These are phyloP conservation scores for Lonicera japonica DNA, from an alignment of 129 eudicot genomes.

Conservation along the genomic window DNA sequence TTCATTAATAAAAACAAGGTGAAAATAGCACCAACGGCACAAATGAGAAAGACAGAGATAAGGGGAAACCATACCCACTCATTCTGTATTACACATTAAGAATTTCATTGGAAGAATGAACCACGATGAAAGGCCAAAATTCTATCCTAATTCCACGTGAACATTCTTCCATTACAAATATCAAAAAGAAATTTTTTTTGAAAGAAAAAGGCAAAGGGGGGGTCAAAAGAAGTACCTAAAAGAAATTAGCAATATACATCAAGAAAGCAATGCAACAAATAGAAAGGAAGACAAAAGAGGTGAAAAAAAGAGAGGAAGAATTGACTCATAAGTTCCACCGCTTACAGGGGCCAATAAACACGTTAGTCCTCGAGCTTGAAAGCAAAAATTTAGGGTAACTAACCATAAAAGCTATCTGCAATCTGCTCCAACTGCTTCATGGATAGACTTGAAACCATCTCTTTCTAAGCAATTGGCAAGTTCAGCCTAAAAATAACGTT, in stretches of 20 bases:
- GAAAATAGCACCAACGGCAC: too few relatives aligned
- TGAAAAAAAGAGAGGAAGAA: too few relatives aligned
- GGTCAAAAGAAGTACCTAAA: too few relatives aligned
- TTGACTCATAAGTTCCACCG: not conserved
- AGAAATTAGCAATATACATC: too few relatives aligned
- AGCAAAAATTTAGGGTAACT: constrained; percentile 8
- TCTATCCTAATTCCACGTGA: not conserved
- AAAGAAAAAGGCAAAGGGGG: too few relatives aligned
- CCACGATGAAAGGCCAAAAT: not conserved
- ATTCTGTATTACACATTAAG: not conserved
- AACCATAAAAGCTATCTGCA: constrained; percentile 39
- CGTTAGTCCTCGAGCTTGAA: constrained; percentile 8
- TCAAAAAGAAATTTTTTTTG: too few relatives aligned
- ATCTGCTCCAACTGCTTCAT: constrained; percentile 91
- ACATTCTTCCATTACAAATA: too few relatives aligned
- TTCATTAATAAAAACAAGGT: too few relatives aligned
- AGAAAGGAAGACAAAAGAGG: too few relatives aligned
- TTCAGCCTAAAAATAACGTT: constrained; percentile 49
- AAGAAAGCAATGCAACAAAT: too few relatives aligned
- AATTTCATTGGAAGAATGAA: not conserved
- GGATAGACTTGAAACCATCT: constrained; percentile 77
- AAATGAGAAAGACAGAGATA: not conserved
- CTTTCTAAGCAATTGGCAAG: constrained; percentile 79
- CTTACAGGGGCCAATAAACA: too few relatives aligned
- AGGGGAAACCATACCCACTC: not conserved